phyloP scores from a whole-genome alignment of 768 basidiomycete genomes.

The Suillus cothurnatus region DNA sequence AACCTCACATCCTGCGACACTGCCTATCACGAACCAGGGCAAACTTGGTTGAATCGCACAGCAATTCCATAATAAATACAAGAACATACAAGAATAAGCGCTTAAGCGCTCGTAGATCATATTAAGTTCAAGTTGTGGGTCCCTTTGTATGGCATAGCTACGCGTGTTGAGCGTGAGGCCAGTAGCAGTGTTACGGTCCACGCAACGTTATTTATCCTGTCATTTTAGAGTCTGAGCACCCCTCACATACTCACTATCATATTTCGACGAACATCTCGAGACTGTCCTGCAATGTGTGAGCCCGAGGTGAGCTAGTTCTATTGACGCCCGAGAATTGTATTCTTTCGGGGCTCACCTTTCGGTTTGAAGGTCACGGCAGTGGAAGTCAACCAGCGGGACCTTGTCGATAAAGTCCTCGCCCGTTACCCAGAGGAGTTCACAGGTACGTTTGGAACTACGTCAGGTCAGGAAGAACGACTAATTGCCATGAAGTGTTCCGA shows the following conservation, averaged over 20 bases:
- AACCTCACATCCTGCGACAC: not conserved
- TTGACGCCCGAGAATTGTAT: not conserved
- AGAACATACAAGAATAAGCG: not conserved
- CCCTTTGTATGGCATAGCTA: not conserved
- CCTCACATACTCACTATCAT: not conserved
- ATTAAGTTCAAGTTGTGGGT: slow-evolving; percentile 2
- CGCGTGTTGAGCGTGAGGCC: not conserved
- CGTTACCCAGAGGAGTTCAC: slow-evolving; percentile 21
- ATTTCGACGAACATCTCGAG: not conserved
- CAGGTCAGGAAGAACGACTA: not conserved
- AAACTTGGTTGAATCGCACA: not conserved
- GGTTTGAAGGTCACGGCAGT: slow-evolving; percentile 1
- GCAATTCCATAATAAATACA: not conserved
- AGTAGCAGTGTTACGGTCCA: not conserved
- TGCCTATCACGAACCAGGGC: not conserved
- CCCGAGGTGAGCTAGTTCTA: not conserved
- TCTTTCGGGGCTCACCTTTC: not conserved
- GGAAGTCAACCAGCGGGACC: slow-evolving; percentile 15
- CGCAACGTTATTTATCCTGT: not conserved
- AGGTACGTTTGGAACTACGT: slow-evolving; percentile 4
- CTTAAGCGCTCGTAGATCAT: not conserved
- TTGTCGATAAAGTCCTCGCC: slow-evolving; percentile 21
- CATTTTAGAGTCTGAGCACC: not conserved
- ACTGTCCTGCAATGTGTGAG: not conserved
- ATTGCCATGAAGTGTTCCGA: slow-evolving; percentile 40